Evolutionary conservation across 352 stramenopile genomes (phyloP), one percentile per base, ranked within the genome.

Genomic region (Achlya hypogyna): DNA sequence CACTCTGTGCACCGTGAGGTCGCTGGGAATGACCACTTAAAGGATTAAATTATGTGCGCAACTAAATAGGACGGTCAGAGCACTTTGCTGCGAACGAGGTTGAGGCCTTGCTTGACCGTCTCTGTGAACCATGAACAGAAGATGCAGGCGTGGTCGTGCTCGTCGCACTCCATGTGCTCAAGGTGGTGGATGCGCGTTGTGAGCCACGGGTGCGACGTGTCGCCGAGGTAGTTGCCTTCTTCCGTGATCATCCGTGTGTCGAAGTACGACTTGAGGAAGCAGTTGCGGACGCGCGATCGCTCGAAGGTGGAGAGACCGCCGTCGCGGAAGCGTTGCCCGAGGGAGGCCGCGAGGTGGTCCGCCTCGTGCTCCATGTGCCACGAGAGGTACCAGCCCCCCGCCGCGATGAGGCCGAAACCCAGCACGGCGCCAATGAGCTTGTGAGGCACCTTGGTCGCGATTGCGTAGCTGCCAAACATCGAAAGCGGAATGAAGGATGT

Each of bases 341-440:
- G 81, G 40, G 82, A 75, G 0, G 85, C 85, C 12, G 82, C 85
- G 25, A 87, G 74, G 45, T 88, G 80, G 66, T 93, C 85, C 5
- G 82, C 82, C 63, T 91, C 82, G 64, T 93, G 82, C 63, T 93
- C 85, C 25, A 93, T 71, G 2, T 72, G 82, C 85, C 85, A 91
- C 14, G 85, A 91, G 9, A 93, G 70, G 45, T 87, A 72, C 62
- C 84, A 72, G 65, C 89, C 89, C 27, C 77, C 71, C 12, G 71
- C 78, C 5, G 85, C 52, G 20, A 91, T 75, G 5, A 72, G 69
- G 18, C 78, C 29, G 3, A 77, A 72, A 14, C 84, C 79, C 5
- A 84, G 58, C 3, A 84, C 65, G 0, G 77, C 76, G 0, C 79
- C 81, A 9, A 90, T 14, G 4, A 89, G 20, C 69, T 89, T 91